These are phyloP conservation scores for Didymosphaeria variabile DNA, from an alignment of 2,329 filamentous ascomycete species.

Conservation along the genomic window DNA sequence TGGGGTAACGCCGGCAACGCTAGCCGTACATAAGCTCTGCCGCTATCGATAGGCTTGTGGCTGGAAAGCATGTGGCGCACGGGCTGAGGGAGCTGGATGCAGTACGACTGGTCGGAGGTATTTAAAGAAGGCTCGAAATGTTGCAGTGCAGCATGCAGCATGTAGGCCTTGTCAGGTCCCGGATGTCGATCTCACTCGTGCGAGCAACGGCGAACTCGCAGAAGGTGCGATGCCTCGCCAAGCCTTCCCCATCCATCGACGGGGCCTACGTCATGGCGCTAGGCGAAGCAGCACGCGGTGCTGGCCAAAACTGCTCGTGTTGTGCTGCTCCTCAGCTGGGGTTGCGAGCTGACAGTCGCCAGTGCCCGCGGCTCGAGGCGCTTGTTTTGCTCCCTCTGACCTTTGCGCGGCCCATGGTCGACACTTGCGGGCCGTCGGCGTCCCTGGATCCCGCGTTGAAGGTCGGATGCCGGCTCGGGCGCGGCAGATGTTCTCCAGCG, in stretches of 20 bases:
- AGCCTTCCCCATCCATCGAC: not conserved
- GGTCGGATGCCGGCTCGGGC: not conserved
- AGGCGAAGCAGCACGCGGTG: not conserved
- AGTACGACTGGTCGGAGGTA: not conserved
- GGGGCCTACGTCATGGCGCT: conserved; percentile 7
- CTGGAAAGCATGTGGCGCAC: conserved; percentile 1
- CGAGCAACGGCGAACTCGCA: not conserved
- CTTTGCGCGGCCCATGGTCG: conserved; percentile 1
- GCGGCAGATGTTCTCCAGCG: not conserved
- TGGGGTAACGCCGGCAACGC: not conserved
- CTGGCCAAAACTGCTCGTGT: not conserved
- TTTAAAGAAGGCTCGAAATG: not conserved
- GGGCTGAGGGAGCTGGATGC: conserved; percentile 7
- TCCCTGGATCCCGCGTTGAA: conserved; percentile 1
- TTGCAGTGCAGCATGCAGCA: conserved; percentile 3
- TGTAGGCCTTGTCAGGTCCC: not conserved
- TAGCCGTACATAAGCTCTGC: not conserved
- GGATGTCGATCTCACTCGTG: not conserved
- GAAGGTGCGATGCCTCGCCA: not conserved
- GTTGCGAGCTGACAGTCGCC: not conserved
- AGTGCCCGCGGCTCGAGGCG: not conserved
- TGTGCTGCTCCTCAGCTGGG: conserved; percentile 1
- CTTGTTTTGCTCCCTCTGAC: not conserved
- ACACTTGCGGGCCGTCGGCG: conserved; percentile 6
- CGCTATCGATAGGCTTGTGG: conserved; percentile 2